phyloP scores from a whole-genome alignment of 768 basidiomycete species.

The Boletus reticuloceps region DNA sequence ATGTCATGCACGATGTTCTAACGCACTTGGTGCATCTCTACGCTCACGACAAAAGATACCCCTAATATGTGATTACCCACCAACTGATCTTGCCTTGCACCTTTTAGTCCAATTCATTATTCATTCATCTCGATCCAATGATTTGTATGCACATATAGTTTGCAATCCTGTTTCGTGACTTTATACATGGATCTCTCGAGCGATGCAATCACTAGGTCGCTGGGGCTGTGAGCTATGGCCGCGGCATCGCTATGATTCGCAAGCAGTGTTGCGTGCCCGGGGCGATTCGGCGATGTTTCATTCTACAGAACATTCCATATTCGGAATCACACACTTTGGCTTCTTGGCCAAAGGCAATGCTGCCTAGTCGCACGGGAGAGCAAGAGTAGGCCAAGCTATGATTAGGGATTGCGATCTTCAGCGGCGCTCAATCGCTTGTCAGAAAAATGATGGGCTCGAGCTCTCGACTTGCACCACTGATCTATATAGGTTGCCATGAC shows the following conservation, averaged over 20 bases:
- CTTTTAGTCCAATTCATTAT: constrained; percentile 1
- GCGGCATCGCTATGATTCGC: constrained; percentile 18
- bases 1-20: constrained; percentile 22
- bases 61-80: constrained; percentile 33
- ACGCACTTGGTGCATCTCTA: constrained; percentile 17
- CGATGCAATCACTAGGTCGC: constrained; percentile 14
- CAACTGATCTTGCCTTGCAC: constrained; percentile 13
- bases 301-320: constrained; percentile 29
- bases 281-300: constrained; percentile 13
- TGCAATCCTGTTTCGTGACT: constrained; percentile 3
- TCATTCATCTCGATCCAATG: constrained; percentile 16
- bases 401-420: constrained; percentile 10
- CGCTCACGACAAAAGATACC: constrained; percentile 31
- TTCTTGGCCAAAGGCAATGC: constrained; percentile 18
- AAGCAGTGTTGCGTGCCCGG: constrained; percentile 6
- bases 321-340: constrained; percentile 12
- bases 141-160: constrained; percentile 29
- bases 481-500: constrained; percentile 21
- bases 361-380: constrained; percentile 1
- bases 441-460: constrained; percentile 3
- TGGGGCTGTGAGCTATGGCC: constrained; percentile 3
- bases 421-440: constrained; percentile 9
- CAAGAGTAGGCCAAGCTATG: background rate
- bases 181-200: constrained; percentile 8
- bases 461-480: constrained; percentile 3